phyloP scores from a whole-genome alignment of 2,329 filamentous ascomycete genomes.

The Paecilomyces niveus region DNA sequence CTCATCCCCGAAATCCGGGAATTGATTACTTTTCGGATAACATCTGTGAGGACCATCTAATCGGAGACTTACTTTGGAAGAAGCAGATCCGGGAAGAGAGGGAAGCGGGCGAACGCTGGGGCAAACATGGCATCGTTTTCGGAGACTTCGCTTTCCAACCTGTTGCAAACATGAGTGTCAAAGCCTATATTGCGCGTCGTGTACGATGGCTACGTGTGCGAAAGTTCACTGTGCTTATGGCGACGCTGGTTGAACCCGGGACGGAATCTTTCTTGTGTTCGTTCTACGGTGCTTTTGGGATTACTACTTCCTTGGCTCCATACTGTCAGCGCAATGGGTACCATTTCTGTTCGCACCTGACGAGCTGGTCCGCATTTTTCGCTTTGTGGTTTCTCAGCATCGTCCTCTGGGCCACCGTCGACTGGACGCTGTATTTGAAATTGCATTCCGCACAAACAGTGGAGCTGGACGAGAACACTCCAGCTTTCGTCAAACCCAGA shows the following conservation, averaged over 20 bases:
- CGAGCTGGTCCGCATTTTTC: conserved; percentile 61
- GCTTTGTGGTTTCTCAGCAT: conserved; percentile 62
- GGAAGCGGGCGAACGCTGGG: conserved; percentile 41
- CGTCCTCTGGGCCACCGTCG: conserved; percentile 63
- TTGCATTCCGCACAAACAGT: conserved; percentile 69
- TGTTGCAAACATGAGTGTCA: conserved; percentile 70
- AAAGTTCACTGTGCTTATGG: conserved; percentile 85
- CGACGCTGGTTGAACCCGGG: conserved; percentile 86
- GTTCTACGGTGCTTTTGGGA: conserved; percentile 67
- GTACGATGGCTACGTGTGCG: conserved; percentile 87
- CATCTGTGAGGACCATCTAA: conserved; percentile 96
- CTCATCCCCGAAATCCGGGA: conserved; percentile 49
- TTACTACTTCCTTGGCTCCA: conserved; percentile 59
- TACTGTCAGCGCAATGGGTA: conserved; percentile 45
- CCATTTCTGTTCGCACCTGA: conserved; percentile 45
- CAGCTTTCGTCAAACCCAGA: conserved; percentile 58
- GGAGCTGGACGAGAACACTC: conserved; percentile 64
- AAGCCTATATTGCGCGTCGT: conserved; percentile 70
- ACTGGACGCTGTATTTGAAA: conserved; percentile 65
- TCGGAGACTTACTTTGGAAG: conserved; percentile 86
- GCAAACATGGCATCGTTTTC: conserved; percentile 75
- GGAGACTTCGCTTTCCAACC: conserved; percentile 89
- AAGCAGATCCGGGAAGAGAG: conserved; percentile 28
- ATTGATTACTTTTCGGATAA: conserved; percentile 92
- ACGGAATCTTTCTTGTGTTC: conserved; percentile 85